These are phyloP conservation scores for Colletotrichum shisoi DNA, from an alignment of 2,329 filamentous ascomycete genomes.

Conservation along the genomic window DNA sequence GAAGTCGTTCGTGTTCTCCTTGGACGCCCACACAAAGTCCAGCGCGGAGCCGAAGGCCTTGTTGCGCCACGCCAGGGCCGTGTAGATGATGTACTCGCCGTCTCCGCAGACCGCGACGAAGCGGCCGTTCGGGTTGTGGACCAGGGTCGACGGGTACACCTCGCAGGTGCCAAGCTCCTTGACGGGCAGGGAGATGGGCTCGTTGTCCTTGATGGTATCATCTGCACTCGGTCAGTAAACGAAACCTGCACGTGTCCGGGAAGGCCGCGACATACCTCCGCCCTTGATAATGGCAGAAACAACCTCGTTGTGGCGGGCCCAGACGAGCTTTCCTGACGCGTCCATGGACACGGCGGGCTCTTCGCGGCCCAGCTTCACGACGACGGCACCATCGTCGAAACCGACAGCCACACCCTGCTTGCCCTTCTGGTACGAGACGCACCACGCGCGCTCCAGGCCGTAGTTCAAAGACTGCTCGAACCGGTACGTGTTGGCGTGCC, in stretches of 20 bases:
- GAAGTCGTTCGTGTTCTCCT: constrained; percentile 98
- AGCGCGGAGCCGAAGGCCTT: constrained; percentile 95
- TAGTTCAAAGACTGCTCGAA: constrained; percentile 97
- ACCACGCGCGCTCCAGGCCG: constrained; percentile 95
- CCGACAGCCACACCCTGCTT: constrained; percentile 94
- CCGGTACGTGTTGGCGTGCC: constrained; percentile 97
- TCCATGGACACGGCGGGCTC: constrained; percentile 99
- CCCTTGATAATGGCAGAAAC: constrained; percentile 95
- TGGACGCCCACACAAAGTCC: constrained; percentile 96
- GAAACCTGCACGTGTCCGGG: neutral
- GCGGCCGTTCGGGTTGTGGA: constrained; percentile 94
- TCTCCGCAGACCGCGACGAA: constrained; percentile 86
- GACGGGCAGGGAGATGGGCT: constrained; percentile 82
- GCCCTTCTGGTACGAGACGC: constrained; percentile 92
- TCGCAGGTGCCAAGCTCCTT: constrained; percentile 97
- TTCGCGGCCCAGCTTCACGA: constrained; percentile 96
- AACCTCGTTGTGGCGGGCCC: constrained; percentile 94
- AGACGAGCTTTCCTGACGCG: constrained; percentile 91
- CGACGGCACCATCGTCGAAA: constrained; percentile 96
- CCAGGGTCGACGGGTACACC: constrained; percentile 92
- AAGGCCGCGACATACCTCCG: constrained; percentile 60
- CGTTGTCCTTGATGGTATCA: constrained; percentile 83
- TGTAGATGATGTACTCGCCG: constrained; percentile 99
- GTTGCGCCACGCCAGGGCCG: constrained; percentile 93
- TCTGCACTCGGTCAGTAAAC: constrained; percentile 60